Conservation (phyloP, 768 basidiomycete genomes). For the Suillus spraguei region DNA sequence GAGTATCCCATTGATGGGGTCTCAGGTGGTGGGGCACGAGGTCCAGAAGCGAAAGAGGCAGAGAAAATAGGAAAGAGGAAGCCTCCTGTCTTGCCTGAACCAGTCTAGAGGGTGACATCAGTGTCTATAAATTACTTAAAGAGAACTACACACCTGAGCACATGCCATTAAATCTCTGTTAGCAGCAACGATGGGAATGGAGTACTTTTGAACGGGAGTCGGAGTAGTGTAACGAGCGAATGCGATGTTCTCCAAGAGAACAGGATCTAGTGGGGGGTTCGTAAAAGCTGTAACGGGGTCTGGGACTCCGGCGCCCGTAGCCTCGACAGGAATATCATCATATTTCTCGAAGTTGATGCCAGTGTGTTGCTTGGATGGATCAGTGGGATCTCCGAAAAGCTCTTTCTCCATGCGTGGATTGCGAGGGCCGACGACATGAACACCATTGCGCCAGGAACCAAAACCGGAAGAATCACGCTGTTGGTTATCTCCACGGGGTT, state of each 20-base stretch:
- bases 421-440: constrained; percentile 80
- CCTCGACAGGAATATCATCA: constrained; percentile 99
- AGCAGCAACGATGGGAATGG: constrained; percentile 94
- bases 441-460: constrained; percentile 89
- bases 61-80: constrained; percentile 99
- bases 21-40: constrained; percentile 66
- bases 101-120: constrained; percentile 64
- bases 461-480: constrained; percentile 50
- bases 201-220: constrained; percentile 99
- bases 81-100: constrained; percentile 98
- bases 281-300: constrained; percentile 90
- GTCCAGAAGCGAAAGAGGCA: constrained; percentile 85
- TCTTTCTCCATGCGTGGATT: constrained; percentile 94
- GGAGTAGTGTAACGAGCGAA: constrained; percentile 93
- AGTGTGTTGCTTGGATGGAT: constrained; percentile 88
- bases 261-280: constrained; percentile 86
- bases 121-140: constrained; percentile 14
- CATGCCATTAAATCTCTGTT: constrained; percentile 94
- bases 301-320: constrained; percentile 95
- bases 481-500: constrained; percentile 36
- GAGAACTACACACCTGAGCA: constrained; percentile 65
- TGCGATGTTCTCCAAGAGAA: constrained; percentile 93
- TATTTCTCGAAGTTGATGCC: constrained; percentile 99
- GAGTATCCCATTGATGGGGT: constrained; percentile 51
- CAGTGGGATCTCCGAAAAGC: constrained; percentile 87